Evolutionary conservation across 257 asterid genomes (phyloP).

Genomic region (Solanum etuberosum): DNA sequence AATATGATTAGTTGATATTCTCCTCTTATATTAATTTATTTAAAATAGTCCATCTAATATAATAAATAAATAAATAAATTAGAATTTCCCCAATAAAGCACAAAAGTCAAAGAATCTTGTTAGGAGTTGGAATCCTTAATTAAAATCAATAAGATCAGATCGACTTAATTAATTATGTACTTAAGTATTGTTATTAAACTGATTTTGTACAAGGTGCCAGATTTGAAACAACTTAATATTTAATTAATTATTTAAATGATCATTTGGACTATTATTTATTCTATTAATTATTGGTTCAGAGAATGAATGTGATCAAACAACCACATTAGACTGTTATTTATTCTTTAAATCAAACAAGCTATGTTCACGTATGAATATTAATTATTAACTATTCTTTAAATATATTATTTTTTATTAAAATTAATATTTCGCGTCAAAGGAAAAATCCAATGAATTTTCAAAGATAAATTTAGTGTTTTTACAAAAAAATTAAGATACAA

Average conservation of each 20-base stretch:
- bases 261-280: neutral
- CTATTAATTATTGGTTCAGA: neutral
- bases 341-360: neutral
- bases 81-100: neutral
- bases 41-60: neutral
- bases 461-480: neutral
- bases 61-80: neutral
- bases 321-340: neutral
- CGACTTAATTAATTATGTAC: neutral
- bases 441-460: neutral
- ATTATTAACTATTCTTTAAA: neutral
- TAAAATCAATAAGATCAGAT: neutral
- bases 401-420: neutral
- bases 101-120: neutral
- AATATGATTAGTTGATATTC: neutral
- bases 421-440: neutral
- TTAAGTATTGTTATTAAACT: neutral
- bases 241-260: neutral
- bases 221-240: neutral
- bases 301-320: neutral
- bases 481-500: fast-evolving
- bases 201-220: neutral
- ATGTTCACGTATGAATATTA: neutral
- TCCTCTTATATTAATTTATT: neutral
- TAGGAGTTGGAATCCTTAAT: neutral